A percentile compares a stretch with the other conserved stretches of the same genome.
Evolutionary conservation across 176 grass and related monocot species (phyloP).

Genomic region (Oryza coarctata): DNA sequence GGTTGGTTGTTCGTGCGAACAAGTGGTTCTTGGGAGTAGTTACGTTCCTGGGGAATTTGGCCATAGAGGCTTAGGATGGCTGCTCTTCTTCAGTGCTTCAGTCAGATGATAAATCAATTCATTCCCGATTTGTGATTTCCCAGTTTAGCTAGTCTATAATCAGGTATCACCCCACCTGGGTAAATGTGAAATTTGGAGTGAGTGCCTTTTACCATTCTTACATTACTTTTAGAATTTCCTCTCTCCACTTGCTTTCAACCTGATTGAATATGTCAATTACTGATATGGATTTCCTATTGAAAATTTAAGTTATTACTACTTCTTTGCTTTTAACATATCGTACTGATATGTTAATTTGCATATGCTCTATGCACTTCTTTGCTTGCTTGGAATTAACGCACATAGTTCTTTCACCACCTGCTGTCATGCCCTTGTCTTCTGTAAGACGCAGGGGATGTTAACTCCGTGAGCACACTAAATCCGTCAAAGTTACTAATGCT

Average conservation of each 20-base stretch:
- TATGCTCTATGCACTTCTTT: neutral
- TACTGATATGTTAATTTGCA: conserved; percentile 3
- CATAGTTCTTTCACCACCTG: neutral
- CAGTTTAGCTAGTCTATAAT: neutral
- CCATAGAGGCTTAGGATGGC: neutral
- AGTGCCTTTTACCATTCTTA: neutral
- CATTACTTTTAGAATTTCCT: neutral
- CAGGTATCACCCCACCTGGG: neutral
- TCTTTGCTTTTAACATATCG: no score
- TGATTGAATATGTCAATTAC: no score
- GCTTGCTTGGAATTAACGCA: neutral
- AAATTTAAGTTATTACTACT: no score
- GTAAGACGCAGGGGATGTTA: neutral
- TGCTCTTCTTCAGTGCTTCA: neutral
- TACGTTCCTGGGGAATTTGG: neutral
- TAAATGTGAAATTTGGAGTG: neutral
- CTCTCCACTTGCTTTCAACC: neutral
- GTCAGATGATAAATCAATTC: neutral
- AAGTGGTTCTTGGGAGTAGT: neutral
- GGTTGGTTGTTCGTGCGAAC: neutral
- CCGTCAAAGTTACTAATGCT: neutral
- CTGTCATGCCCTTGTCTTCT: neutral
- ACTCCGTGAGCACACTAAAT: no score
- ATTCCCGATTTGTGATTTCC: neutral
- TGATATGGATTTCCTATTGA: no score